These are phyloP conservation scores for Heritiera littoralis DNA, from an alignment of 345 rosid genomes.

Conservation along the genomic window DNA sequence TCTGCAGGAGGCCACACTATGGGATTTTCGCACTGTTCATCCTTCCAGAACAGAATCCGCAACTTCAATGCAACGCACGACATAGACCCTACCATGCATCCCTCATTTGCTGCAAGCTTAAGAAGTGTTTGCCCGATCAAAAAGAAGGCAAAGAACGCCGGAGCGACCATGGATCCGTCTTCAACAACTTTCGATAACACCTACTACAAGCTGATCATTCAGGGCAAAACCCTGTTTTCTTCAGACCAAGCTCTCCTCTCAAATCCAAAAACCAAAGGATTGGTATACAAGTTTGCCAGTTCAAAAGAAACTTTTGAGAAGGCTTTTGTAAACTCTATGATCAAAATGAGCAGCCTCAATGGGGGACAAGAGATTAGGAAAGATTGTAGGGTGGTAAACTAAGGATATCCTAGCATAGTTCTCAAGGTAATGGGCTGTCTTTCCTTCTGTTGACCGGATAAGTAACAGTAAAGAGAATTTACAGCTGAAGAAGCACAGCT, in stretches of 20 bases:
- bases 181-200: conserved; percentile 48
- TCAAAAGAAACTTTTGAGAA: conserved; percentile 30
- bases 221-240: conserved; percentile 39
- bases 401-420: conserved; percentile 18
- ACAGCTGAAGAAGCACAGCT: conserved; percentile 8
- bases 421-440: conserved; percentile 11
- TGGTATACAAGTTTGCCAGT: conserved; percentile 43
- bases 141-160: conserved; percentile 35
- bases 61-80: conserved; percentile 35
- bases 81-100: conserved; percentile 39
- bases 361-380: conserved; percentile 55
- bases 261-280: conserved; percentile 30
- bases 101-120: conserved; percentile 42
- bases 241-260: conserved; percentile 49
- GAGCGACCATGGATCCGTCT: conserved; percentile 45
- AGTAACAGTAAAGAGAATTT: background rate
- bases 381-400: conserved; percentile 47
- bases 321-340: conserved; percentile 45
- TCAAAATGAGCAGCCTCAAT: conserved; percentile 52
- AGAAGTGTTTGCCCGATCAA: conserved; percentile 37
- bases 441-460: background rate
- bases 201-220: conserved; percentile 33
- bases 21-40: conserved; percentile 54
- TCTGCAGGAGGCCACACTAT: conserved; percentile 50
- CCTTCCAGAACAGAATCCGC: conserved; percentile 45